Base-by-base conservation (phyloP, 225 moss, liverwort and hornwort species). In the Physcomitrellopsis africana region DNA sequence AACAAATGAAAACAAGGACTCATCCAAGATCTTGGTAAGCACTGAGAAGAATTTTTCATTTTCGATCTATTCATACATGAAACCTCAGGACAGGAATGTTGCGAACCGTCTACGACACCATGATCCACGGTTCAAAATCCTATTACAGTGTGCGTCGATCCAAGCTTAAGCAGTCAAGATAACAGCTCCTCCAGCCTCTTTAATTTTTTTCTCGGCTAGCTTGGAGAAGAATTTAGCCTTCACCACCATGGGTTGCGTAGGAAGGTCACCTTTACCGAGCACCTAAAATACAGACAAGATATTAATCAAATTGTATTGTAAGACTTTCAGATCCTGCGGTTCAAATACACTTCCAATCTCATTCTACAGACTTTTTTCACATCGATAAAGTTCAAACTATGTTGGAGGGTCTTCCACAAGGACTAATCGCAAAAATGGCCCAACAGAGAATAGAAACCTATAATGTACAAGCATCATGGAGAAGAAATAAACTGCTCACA, bases 141-240 rank as follows among this genome's bases (percentile, higher is more conserved):
- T 61, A 48, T 49, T 72, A 70, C 47, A 32, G 60, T 20, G 54
- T 32, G 32, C 41, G 41, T n/a, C 9, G 6, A 17, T 52, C 41
- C 42, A 24, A 51, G 14, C 32, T 70, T 65, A 77, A 27, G 77
- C 69, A 14, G 77, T 77, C 37, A 77, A 60, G n/a, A 77, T 45
- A 32, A 69, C 69, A 54, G 77, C 77, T 48, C 77, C 77, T 51
- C 77, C 69, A 62, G 69, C 61, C 77, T 77, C 77, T 23, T 61
- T 77, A 43, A 77, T 70, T 53, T 77, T 77, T 69, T 77, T 77
- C 77, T 77, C 54, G 8, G 69, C 69, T 16, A 63, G 63, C 69
- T 77, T 77, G 41, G 77, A 77, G 69, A 77, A 77, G 18, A 62
- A 53, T 27, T 77, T 77, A 11, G 76, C 76, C 69, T 69, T 77